Evolutionary conservation across 257 asterid species (phyloP), one percentile per base, ranked within the genome.

Genomic region (Fraxinus excelsior): DNA sequence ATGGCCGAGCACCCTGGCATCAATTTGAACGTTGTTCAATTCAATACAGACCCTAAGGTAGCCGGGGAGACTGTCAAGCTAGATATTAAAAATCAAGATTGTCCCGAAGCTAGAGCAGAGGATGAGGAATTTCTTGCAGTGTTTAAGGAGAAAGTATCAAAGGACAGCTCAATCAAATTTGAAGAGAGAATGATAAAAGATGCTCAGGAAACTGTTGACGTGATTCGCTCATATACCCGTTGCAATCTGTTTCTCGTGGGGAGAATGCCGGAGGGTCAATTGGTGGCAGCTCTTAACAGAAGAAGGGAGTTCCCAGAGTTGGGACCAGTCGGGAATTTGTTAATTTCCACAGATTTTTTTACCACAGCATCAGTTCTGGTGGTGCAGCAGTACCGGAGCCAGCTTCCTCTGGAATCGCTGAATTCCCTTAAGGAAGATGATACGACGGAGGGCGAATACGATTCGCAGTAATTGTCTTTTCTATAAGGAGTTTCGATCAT

Each of bases 1-100:
- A 87, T 91, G 94, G 96, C 94, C 0, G 94, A 91, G 79, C 96
- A 91, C 84, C 83, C 87, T 0, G 96, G 96, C 3, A 82, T 90
- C 37, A 73, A 76, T 35, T 35, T 90, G 78, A 77, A 79, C 2
- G 90, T 78, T 14, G 83, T 85, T 11, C 88, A 89, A 8, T 84
- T 90, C 72, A 21, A 77, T 0, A 79, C 76, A 18, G 85, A 80
- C 76, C 77, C 87, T 0, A 81, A 67, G 37, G 74, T 69, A 0
- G 74, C 67, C 0, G 89, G 89, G 8, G 82, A 80, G 1, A 69
- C 78, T 31, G 76, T 89, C 23, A 35, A 40, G 7, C 0, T 89
- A 6, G 82, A 86, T 31, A 46, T 89, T 29, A 67, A 74, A 6
- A 78, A 77, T 2, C 74, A 78, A 70, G n/a, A 75, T 46, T 9